These are phyloP conservation scores for Aquilaria yunnanensis DNA, from an alignment of 345 rosid species.

Conservation along the genomic window DNA sequence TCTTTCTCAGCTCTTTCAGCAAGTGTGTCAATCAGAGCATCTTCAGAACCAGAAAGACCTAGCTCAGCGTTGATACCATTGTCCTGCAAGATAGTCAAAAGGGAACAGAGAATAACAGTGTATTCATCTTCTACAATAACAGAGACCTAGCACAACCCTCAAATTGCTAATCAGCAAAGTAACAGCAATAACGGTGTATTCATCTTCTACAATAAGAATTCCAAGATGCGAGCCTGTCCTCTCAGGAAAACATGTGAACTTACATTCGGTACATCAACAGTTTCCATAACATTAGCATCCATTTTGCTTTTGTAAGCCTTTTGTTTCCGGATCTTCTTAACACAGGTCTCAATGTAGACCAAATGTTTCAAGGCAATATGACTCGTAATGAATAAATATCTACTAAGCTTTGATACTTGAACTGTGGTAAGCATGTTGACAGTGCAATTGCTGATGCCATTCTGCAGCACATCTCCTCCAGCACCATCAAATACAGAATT, in stretches of 20 bases:
- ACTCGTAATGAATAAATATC: conserved; percentile 75
- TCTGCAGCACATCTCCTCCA: conserved; percentile 41
- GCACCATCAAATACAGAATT: conserved; percentile 43
- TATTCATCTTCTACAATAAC: not conserved
- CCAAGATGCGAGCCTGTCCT: not conserved
- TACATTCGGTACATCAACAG: conserved; percentile 38
- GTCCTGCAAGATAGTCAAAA: conserved; percentile 42
- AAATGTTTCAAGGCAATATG: conserved; percentile 95
- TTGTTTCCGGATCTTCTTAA: conserved; percentile 81
- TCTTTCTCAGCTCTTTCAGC: conserved; percentile 91
- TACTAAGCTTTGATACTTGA: conserved; percentile 73
- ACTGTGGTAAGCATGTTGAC: conserved; percentile 38
- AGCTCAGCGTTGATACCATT: conserved; percentile 81
- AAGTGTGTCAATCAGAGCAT: conserved; percentile 72
- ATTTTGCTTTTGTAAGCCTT: conserved; percentile 46
- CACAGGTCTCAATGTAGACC: conserved; percentile 85
- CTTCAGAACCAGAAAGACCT: conserved; percentile 94
- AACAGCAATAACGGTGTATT: not conserved
- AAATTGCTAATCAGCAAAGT: conserved; percentile 3
- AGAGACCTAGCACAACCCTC: not conserved
- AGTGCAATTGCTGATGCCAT: conserved; percentile 24
- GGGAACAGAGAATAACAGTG: not conserved
- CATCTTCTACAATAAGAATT: not conserved
- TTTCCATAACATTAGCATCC: conserved; percentile 26
- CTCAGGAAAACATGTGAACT: not conserved